Evolutionary conservation across 192 early-diverging fungal species (phyloP).

Genomic region (Tieghemiomyces parasiticus): DNA sequence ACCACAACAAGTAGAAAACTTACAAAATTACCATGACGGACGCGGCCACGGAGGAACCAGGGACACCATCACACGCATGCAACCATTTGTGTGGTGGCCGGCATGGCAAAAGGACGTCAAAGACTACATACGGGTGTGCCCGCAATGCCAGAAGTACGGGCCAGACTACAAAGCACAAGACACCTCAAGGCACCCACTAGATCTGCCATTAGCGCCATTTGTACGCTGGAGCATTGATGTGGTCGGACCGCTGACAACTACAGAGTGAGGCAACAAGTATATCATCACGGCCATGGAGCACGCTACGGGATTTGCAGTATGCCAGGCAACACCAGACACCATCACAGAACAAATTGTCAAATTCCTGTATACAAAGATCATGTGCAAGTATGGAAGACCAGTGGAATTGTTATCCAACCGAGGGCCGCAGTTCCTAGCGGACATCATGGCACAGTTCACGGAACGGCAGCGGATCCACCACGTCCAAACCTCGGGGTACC

Average conservation of each 20-base stretch:
- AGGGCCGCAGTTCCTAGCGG: slow-evolving; percentile 2
- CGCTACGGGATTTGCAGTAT: slow-evolving; percentile 9
- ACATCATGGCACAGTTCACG: neutral
- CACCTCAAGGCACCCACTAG: neutral
- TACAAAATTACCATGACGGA: neutral
- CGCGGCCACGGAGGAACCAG: neutral
- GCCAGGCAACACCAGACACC: slow-evolving; percentile 6
- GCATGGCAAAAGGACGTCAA: neutral
- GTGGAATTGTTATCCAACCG: slow-evolving; percentile 9
- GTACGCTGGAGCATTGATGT: slow-evolving; percentile 10
- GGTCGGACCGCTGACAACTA: slow-evolving; percentile 7
- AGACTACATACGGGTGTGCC: neutral
- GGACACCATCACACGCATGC: neutral
- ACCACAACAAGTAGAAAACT: neutral
- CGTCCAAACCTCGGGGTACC: slow-evolving; percentile 7
- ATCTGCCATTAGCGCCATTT: neutral
- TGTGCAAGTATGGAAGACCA: neutral
- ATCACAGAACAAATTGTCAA: slow-evolving; percentile 1
- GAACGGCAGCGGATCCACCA: neutral
- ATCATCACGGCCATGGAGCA: slow-evolving; percentile 13
- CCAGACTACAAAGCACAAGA: too few species aligned
- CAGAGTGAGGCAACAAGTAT: slow-evolving; percentile 5
- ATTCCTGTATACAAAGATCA: slow-evolving; percentile 9
- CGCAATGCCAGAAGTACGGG: neutral
- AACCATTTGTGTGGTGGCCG: neutral